phyloP scores from a whole-genome alignment of 164 flowering plant genomes.

The Aristolochia fimbriata region DNA sequence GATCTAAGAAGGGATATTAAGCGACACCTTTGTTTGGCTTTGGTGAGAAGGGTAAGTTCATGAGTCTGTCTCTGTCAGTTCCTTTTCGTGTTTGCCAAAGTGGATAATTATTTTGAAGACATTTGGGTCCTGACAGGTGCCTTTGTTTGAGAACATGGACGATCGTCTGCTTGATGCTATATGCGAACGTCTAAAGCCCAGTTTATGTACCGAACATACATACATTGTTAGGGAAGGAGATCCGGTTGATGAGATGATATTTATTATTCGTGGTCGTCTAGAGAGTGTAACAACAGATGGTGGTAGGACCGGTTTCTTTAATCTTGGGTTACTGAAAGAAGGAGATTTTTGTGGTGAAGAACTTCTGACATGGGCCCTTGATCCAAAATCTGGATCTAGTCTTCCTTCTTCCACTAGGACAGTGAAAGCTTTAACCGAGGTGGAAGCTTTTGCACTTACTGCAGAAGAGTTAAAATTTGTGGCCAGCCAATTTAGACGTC shows the following conservation, averaged over 20 bases:
- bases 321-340: slow-evolving; percentile 68
- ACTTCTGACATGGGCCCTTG: slow-evolving; percentile 95
- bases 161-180: slow-evolving; percentile 96
- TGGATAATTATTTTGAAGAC: too few species aligned
- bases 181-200: slow-evolving; percentile 89
- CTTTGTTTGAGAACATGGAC: slow-evolving; percentile 91
- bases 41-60: slow-evolving; percentile 74
- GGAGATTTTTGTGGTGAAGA: slow-evolving; percentile 98
- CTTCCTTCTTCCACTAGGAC: slow-evolving; percentile 95
- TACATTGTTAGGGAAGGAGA: slow-evolving; percentile 94
- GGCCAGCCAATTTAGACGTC: slow-evolving; percentile 90
- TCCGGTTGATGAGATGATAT: slow-evolving; percentile 97
- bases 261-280: slow-evolving; percentile 89
- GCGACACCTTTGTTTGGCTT: slow-evolving; percentile 90
- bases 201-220: slow-evolving; percentile 65
- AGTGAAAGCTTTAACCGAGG: slow-evolving; percentile 79
- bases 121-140: slow-evolving; percentile 43
- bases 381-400: slow-evolving; percentile 76
- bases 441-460: slow-evolving; percentile 80
- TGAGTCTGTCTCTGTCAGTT: not conserved
- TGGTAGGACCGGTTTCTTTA: slow-evolving; percentile 92
- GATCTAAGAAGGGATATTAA: slow-evolving; percentile 97
- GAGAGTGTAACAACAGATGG: slow-evolving; percentile 97
- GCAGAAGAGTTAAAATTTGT: slow-evolving; percentile 96
- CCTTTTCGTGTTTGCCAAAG: not conserved